Evolutionary conservation across 306 rosid genomes (phyloP).

Genomic region (Cicer yamashitae): DNA sequence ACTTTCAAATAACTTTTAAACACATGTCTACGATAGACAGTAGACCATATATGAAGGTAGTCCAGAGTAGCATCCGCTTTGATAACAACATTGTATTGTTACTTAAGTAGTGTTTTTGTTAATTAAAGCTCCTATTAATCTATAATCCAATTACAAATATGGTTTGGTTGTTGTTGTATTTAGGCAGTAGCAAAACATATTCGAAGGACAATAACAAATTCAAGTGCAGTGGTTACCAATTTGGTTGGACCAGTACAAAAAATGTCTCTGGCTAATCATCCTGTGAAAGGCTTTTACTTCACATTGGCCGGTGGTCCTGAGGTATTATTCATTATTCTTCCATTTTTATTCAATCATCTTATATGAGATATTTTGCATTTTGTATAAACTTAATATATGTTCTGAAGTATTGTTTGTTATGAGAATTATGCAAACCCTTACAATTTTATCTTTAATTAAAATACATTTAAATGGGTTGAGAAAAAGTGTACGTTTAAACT

Average conservation of each 20-base stretch:
- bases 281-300: conserved; percentile 56
- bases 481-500: too few relatives aligned
- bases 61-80: too few relatives aligned
- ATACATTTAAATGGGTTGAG: too few relatives aligned
- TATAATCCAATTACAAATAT: background rate
- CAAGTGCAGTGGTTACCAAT: conserved; percentile 59
- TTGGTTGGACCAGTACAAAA: conserved; percentile 67
- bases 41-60: too few relatives aligned
- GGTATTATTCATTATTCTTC: conserved; percentile 45
- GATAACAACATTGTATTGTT: background rate
- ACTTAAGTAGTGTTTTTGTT: background rate
- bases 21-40: rapidly evolving
- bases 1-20: too few relatives aligned
- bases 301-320: conserved; percentile 56
- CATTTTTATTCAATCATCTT: background rate
- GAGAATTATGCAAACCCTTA: too few relatives aligned
- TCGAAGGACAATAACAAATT: conserved; percentile 46
- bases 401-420: too few relatives aligned
- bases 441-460: too few relatives aligned
- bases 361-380: too few relatives aligned
- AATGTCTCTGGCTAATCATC: conserved; percentile 55
- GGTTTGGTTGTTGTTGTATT: background rate
- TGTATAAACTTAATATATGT: too few relatives aligned
- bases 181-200: conserved; percentile 60
- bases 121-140: too few relatives aligned